Evolutionary conservation across 108 stramenopile species (phyloP).

Genomic region (Skeletonema potamos): DNA sequence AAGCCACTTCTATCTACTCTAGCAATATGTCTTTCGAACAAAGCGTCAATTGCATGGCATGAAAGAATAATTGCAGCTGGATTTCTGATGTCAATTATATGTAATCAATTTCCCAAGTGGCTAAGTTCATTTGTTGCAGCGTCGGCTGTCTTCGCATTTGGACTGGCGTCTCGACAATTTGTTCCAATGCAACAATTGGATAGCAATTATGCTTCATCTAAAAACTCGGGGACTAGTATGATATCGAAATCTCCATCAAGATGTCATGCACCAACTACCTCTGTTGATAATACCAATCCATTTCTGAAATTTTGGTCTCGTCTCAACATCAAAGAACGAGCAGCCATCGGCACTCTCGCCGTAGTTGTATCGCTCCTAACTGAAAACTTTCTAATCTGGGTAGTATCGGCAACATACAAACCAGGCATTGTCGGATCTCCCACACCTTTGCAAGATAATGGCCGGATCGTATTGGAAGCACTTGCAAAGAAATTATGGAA

Average conservation of each 20-base stretch:
- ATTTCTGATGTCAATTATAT: conserved; percentile 34
- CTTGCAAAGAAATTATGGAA: conserved; percentile 42
- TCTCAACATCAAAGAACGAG: conserved; percentile 29
- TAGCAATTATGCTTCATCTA: not conserved
- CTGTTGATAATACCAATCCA: not conserved
- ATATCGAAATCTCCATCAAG: not conserved
- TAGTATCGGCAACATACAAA: conserved; percentile 76
- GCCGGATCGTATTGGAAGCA: conserved; percentile 51
- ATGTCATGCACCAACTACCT: not conserved
- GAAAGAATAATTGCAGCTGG: conserved; percentile 28
- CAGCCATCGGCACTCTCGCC: conserved; percentile 22
- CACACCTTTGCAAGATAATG: conserved; percentile 79
- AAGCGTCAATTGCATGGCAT: not conserved
- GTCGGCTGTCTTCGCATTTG: conserved; percentile 29
- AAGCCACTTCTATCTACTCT: conserved; percentile 26
- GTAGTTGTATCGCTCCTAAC: conserved; percentile 55
- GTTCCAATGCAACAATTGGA: not conserved
- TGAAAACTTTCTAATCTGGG: conserved; percentile 87
- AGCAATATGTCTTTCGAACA: not conserved
- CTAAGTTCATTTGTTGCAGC: conserved; percentile 24
- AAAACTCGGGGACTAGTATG: not conserved
- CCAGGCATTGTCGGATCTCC: conserved; percentile 50
- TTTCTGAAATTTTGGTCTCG: conserved; percentile 25
- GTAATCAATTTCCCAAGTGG: conserved; percentile 43
- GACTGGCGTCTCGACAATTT: conserved; percentile 35